Percentiles rank a stretch among this genome's conserved stretches.
phyloP scores from a whole-genome alignment of 306 rosid species.

The Morella rubra region DNA sequence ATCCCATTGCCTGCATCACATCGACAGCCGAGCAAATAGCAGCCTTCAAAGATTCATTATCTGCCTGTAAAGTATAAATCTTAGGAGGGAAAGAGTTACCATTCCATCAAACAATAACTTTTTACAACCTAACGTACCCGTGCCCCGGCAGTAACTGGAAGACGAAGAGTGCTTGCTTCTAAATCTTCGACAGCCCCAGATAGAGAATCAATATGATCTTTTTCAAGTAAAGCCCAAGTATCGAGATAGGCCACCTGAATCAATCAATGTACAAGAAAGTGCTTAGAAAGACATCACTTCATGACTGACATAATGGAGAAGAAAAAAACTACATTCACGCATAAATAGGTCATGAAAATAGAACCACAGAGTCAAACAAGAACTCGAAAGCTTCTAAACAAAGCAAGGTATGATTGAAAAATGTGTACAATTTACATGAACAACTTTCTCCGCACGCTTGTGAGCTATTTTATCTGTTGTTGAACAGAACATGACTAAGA shows the following conservation, averaged over 20 bases:
- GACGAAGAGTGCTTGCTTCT: conserved; percentile 91
- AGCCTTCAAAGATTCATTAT: conserved; percentile 73
- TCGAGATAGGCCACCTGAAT: conserved; percentile 80
- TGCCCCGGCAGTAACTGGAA: conserved; percentile 87
- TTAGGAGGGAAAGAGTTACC: conserved; percentile 13
- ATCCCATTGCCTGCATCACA: conserved; percentile 84
- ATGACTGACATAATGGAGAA: conserved; percentile 3
- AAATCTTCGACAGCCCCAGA: conserved; percentile 86
- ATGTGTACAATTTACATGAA: not conserved
- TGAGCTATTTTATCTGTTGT: not conserved
- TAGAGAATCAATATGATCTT: conserved; percentile 67
- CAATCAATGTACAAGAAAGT: conserved; percentile 32
- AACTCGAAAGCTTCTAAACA: not conserved
- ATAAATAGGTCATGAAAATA: not conserved
- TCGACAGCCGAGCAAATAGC: conserved; percentile 91
- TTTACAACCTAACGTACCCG: conserved; percentile 48
- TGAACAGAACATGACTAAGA: not conserved
- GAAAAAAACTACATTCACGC: not conserved
- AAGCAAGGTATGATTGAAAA: not conserved
- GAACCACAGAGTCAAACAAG: not conserved
- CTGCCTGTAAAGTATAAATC: conserved; percentile 58
- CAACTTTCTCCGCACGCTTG: not conserved
- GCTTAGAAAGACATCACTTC: conserved; percentile 25
- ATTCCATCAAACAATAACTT: conserved; percentile 18
- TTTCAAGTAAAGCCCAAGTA: conserved; percentile 82